phyloP scores from a whole-genome alignment of 805 yeast genomes.

The Myxozyma melibiosi region DNA sequence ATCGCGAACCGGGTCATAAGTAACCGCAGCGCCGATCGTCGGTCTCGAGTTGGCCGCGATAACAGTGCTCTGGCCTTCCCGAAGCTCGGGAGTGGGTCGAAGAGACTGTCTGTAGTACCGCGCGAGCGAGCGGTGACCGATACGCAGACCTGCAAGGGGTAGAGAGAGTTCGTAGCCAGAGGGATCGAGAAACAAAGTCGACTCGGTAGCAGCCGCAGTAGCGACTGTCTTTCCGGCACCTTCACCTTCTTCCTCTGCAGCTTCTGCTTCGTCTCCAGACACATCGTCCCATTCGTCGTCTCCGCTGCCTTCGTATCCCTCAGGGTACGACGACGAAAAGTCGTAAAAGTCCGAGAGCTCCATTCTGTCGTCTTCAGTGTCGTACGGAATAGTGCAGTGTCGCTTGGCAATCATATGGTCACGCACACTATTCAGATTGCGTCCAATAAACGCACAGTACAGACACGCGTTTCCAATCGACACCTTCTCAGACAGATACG shows the following conservation, averaged over 20 bases:
- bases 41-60: conserved; percentile 53
- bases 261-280: conserved; percentile 45
- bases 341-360: conserved; percentile 83
- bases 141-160: conserved; percentile 69
- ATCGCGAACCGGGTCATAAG: conserved; percentile 46
- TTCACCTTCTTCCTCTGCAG: conserved; percentile 42
- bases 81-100: conserved; percentile 51
- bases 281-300: conserved; percentile 45
- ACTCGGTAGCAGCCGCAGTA: conserved; percentile 20
- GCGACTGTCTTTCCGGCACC: conserved; percentile 35
- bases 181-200: conserved; percentile 50
- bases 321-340: conserved; percentile 64
- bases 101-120: conserved; percentile 71
- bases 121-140: conserved; percentile 79
- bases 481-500: conserved; percentile 75
- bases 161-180: conserved; percentile 68
- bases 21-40: conserved; percentile 7
- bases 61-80: conserved; percentile 73
- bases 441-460: conserved; percentile 82
- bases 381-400: conserved; percentile 89
- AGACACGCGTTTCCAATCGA: conserved; percentile 83
- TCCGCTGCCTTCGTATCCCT: conserved; percentile 24
- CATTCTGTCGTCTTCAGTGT: conserved; percentile 71
- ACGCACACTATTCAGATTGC: conserved; percentile 78
- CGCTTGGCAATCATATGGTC: conserved; percentile 85